Evolutionary conservation across 805 yeast species (phyloP).

Genomic region (Yarrowia sp.): DNA sequence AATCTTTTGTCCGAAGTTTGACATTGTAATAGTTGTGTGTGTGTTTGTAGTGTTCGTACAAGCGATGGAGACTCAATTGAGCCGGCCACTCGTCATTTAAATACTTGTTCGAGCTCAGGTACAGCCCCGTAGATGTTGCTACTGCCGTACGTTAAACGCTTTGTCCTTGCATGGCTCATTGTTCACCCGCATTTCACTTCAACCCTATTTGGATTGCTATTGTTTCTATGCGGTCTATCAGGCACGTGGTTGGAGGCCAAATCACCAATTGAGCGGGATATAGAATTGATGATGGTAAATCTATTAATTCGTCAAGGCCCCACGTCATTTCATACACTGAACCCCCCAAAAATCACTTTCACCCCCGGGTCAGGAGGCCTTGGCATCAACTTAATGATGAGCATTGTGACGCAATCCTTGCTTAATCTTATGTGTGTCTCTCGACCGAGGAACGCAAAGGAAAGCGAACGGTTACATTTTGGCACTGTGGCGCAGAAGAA

Average conservation of each 20-base stretch:
- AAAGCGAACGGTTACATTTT: conserved; percentile 1
- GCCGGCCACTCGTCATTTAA: background rate
- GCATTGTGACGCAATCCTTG: conserved; percentile 34
- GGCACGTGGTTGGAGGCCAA: background rate
- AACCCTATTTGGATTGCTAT: conserved; percentile 33
- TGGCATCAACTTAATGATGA: conserved; percentile 19
- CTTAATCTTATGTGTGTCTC: conserved; percentile 34
- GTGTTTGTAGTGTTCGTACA: conserved; percentile 15
- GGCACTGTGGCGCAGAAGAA: conserved; percentile 5
- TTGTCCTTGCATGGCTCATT: conserved; percentile 31
- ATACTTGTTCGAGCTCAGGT: conserved; percentile 10
- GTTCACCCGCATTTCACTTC: conserved; percentile 31
- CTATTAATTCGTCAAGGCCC: background rate
- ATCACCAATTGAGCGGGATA: background rate
- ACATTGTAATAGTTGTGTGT: background rate
- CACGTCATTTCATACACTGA: too few relatives aligned
- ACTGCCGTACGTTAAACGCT: conserved; percentile 18
- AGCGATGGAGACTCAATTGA: conserved; percentile 1
- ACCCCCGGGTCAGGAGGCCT: conserved; percentile 1
- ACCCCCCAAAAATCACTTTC: background rate
- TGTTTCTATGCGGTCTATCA: background rate
- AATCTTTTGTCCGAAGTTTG: conserved; percentile 3
- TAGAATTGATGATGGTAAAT: background rate
- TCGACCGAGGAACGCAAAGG: conserved; percentile 7
- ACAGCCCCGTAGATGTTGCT: conserved; percentile 30